Base-by-base conservation (phyloP, 257 asterid genomes). In the Capsicum baccatum region DNA sequence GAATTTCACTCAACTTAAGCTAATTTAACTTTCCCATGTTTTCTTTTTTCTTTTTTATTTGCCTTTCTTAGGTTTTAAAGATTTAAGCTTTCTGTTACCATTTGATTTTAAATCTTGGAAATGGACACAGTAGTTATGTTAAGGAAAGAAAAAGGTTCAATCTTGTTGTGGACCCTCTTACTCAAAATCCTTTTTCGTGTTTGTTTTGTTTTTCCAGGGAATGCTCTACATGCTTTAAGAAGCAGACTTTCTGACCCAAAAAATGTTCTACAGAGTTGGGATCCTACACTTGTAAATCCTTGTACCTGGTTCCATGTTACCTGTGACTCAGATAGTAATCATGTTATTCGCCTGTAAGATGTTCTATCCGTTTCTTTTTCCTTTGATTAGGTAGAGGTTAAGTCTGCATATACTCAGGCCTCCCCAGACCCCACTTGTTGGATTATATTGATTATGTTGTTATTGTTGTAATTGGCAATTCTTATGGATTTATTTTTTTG, bases 261-360 rank as follows among this genome's bases (percentile, higher is more conserved):
- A 39, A 93, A 95, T 86, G 97, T 95, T 87, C 89, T 94, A 5
- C 97, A 89, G 76, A 95, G 98, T 84, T 95, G 99, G 99, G 99
- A 94, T 85, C 99, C 99, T 15, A 95, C 99, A 50, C 97, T 95
- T 71, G 99, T 95, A 12, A 93, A 94, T 90, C 97, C 98, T 83
- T 95, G 99, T 73, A 95, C 99, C 71, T 95, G 97, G 99, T 95
- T 95, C 82, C 99, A 93, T 86, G 94, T 95, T 33, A 95, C 99
- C 17, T 95, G 99, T 55, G 92, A 95, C 80, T 87, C 97, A 6
- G 8, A 39, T 69, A 86, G 89, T 87, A 89, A 88, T 88, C 93
- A 89, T 83, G 98, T 95, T 87, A 90, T 94, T 85, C 97, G 99
- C 85, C 86, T 95, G 98, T 95, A 93, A 91, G 94, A 86, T 82